Percentiles rank a stretch among this genome's conserved stretches.
These are phyloP conservation scores for Mycothermus thermophilus DNA, from an alignment of 495 filamentous ascomycete genomes.

Conservation along the genomic window DNA sequence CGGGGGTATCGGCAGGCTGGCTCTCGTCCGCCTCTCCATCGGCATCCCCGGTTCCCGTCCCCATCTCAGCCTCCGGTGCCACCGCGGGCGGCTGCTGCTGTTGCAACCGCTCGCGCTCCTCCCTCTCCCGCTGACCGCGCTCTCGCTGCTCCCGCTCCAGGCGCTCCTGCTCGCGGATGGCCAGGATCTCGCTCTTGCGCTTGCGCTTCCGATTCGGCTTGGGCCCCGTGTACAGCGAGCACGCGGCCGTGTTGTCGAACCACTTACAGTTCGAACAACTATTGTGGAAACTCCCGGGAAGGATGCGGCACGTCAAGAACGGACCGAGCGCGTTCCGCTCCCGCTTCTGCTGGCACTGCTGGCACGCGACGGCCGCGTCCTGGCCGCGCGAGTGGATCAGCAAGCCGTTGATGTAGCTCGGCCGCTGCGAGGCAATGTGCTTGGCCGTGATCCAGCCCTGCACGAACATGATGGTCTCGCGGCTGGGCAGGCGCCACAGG, in stretches of 20 bases:
- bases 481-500: slow-evolving; percentile 17
- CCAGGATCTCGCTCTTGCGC: slow-evolving; percentile 12
- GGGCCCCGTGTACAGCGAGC: slow-evolving; percentile 22
- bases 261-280: slow-evolving; percentile 28
- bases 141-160: no score
- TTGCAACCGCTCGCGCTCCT: no score
- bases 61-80: no score
- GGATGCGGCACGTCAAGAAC: slow-evolving; percentile 16
- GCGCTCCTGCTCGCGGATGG: no score
- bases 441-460: slow-evolving; percentile 24
- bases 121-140: no score
- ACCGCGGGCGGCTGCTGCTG: no score
- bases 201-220: slow-evolving; percentile 24
- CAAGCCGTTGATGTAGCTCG: slow-evolving; percentile 24
- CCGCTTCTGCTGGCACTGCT: slow-evolving; percentile 16
- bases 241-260: slow-evolving; percentile 22
- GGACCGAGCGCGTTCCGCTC: slow-evolving; percentile 18
- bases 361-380: slow-evolving; percentile 13
- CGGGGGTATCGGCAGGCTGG: no score
- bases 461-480: slow-evolving; percentile 20
- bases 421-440: slow-evolving; percentile 22
- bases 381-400: slow-evolving; percentile 22
- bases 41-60: no score
- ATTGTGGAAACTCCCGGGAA: slow-evolving; percentile 18
- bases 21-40: no score